phyloP scores from a whole-genome alignment of 2,329 filamentous ascomycete genomes.

The Monilinia laxa region DNA sequence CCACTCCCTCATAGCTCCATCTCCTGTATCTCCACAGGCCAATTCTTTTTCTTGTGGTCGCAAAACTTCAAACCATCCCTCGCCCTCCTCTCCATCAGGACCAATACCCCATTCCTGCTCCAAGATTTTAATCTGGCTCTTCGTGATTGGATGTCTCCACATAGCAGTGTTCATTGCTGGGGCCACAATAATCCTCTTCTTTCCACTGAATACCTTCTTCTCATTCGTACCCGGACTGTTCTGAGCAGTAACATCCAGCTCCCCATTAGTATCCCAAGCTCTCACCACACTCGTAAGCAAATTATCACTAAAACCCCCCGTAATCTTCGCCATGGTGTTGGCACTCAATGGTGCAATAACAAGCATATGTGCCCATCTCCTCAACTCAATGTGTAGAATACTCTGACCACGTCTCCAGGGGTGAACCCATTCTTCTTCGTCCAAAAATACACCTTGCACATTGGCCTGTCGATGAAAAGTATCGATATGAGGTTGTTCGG shows the following conservation, averaged over 20 bases:
- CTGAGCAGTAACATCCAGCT: slow-evolving; percentile 23
- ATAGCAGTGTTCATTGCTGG: slow-evolving; percentile 88
- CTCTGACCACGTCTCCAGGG: slow-evolving; percentile 76
- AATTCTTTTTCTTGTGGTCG: slow-evolving; percentile 72
- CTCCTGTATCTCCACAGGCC: slow-evolving; percentile 81
- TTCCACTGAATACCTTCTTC: slow-evolving; percentile 39
- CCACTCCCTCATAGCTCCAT: slow-evolving; percentile 83
- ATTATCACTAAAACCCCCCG: slow-evolving; percentile 73
- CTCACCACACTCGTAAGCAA: slow-evolving; percentile 72
- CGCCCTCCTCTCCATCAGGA: slow-evolving; percentile 62
- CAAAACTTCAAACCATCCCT: slow-evolving; percentile 69
- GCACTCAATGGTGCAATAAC: slow-evolving; percentile 79
- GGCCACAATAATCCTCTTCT: slow-evolving; percentile 71
- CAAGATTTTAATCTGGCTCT: slow-evolving; percentile 66
- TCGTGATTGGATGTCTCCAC: slow-evolving; percentile 84
- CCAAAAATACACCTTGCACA: slow-evolving; percentile 78
- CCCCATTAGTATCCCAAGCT: slow-evolving; percentile 73
- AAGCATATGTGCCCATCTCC: slow-evolving; percentile 78
- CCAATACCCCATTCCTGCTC: slow-evolving; percentile 70
- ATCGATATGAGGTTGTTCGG: slow-evolving; percentile 71
- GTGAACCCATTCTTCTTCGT: slow-evolving; percentile 80
- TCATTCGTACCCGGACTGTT: slow-evolving; percentile 25
- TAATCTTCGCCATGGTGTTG: slow-evolving; percentile 83
- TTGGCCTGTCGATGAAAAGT: slow-evolving; percentile 60
- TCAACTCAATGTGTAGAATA: slow-evolving; percentile 88